Percentiles rank a stretch among this genome's conserved stretches.
These are phyloP conservation scores for Suillus subaureus DNA, from an alignment of 768 basidiomycete species.

Conservation along the genomic window DNA sequence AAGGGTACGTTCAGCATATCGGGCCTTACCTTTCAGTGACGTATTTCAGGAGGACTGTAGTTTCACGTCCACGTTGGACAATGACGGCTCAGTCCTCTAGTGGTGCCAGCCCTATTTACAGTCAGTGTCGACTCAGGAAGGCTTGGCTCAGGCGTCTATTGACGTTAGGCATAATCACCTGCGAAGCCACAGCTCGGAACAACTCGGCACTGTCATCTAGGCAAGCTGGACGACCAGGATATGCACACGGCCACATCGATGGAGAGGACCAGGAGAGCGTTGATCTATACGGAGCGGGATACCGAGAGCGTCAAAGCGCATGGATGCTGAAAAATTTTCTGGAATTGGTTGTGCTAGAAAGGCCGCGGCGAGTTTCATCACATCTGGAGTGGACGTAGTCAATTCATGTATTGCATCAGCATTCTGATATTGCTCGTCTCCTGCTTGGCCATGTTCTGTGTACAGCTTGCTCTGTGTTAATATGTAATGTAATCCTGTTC, in stretches of 20 bases:
- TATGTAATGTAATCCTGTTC: background rate
- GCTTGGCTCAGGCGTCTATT: background rate
- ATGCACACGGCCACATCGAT: background rate
- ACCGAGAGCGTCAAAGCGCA: background rate
- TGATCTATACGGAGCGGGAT: background rate
- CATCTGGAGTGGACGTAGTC: background rate
- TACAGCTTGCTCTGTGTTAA: background rate
- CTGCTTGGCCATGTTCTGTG: background rate
- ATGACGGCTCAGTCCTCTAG: background rate
- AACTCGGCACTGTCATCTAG: background rate
- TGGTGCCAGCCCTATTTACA: background rate
- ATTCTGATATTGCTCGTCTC: background rate
- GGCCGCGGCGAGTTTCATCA: background rate
- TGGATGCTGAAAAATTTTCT: background rate
- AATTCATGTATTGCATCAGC: background rate
- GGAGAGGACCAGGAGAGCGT: background rate
- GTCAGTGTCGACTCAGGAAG: background rate
- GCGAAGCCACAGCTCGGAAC: background rate
- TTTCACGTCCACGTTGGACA: background rate
- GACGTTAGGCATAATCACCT: background rate
- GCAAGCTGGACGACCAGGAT: background rate
- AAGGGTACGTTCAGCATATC: background rate
- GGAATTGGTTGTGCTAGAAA: background rate
- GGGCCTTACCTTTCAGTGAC: background rate
- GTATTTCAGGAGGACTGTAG: background rate